A percentile compares a stretch with the other conserved stretches of the same genome.
phyloP scores from a whole-genome alignment of 257 asterid genomes.

The Primulina tabacum region DNA sequence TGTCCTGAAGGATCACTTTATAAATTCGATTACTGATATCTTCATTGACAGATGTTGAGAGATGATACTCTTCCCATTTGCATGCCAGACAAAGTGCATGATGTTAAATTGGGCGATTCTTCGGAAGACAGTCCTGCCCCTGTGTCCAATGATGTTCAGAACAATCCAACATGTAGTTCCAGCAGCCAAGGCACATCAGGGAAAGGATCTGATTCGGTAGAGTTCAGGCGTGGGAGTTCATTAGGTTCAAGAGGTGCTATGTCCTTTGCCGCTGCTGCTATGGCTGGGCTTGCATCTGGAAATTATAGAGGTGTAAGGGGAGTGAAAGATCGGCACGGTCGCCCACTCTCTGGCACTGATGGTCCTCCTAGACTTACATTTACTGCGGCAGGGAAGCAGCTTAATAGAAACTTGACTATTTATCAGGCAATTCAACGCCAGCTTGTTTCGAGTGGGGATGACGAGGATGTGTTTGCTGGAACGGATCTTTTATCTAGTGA shows the following conservation, averaged over 20 bases:
- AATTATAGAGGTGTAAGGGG: conserved; percentile 78
- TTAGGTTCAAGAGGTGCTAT: conserved; percentile 91
- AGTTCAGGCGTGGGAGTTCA: conserved; percentile 67
- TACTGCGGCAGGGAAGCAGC: conserved; percentile 83
- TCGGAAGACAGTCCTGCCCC: conserved; percentile 53
- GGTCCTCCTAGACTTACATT: conserved; percentile 67
- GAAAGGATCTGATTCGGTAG: conserved; percentile 55
- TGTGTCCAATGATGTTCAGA: conserved; percentile 53
- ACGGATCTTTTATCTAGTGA: conserved; percentile 75
- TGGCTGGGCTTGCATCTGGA: conserved; percentile 92
- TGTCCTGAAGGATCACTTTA: conserved; percentile 9
- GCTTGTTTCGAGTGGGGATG: conserved; percentile 79
- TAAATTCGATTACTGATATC: conserved; percentile 4
- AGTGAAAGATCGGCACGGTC: conserved; percentile 69
- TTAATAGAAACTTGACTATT: conserved; percentile 73
- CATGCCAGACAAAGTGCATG: conserved; percentile 83
- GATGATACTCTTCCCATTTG: conserved; percentile 72
- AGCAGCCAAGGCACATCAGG: conserved; percentile 61
- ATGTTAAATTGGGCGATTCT: conserved; percentile 79
- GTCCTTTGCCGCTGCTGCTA: conserved; percentile 99
- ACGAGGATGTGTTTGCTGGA: conserved; percentile 70
- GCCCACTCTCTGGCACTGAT: conserved; percentile 48
- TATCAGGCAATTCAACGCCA: conserved; percentile 93
- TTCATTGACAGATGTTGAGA: conserved; percentile 58
- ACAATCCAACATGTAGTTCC: conserved; percentile 65